phyloP scores from a whole-genome alignment of 2,329 filamentous ascomycete genomes.

The Thermoascus crustaceus region DNA sequence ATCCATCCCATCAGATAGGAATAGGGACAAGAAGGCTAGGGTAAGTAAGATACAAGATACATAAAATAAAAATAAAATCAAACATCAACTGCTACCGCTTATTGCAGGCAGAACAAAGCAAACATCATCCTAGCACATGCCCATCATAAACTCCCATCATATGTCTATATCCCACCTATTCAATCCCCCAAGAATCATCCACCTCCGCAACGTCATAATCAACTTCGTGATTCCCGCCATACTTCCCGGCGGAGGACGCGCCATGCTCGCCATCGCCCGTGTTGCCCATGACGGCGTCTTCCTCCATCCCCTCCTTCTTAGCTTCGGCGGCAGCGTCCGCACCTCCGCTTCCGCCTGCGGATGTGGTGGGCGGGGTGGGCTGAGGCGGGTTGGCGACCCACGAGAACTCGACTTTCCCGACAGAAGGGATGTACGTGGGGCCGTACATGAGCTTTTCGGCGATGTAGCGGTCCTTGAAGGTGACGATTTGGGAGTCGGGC shows the following conservation, averaged over 20 bases:
- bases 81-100: no score
- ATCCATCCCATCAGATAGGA: no score
- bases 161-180: no score
- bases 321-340: conserved; percentile 15
- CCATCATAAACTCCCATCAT: no score
- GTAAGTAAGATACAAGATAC: no score
- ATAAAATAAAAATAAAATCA: no score
- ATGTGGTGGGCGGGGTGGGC: conserved; percentile 12
- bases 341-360: conserved; percentile 8
- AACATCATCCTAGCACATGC: no score
- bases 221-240: conserved; percentile 27
- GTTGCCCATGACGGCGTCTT: conserved; percentile 26
- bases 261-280: conserved; percentile 10
- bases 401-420: conserved; percentile 47
- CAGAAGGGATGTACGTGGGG: conserved; percentile 39
- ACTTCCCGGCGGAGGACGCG: conserved; percentile 10
- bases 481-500: conserved; percentile 33
- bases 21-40: no score
- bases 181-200: conserved; percentile 37
- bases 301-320: conserved; percentile 21
- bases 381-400: conserved; percentile 43
- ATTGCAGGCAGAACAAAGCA: no score
- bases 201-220: conserved; percentile 46
- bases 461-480: conserved; percentile 42
- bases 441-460: conserved; percentile 49